Evolutionary conservation across 2,329 filamentous ascomycete species (phyloP).

Genomic region (Xylogone sp.): DNA sequence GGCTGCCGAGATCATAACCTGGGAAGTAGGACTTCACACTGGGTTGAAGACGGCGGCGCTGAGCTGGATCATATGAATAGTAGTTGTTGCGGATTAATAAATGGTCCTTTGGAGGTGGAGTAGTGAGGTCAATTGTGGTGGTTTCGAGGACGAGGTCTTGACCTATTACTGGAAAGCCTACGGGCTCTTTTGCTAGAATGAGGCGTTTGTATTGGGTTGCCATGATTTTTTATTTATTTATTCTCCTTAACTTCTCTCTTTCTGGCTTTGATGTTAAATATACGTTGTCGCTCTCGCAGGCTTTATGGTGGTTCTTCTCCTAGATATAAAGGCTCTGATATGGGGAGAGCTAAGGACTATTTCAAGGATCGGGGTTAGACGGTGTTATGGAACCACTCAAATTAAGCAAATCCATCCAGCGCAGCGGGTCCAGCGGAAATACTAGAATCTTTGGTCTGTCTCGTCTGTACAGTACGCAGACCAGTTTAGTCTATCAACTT

Average conservation of each 20-base stretch:
- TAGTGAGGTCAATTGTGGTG: slow-evolving; percentile 61
- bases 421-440: too few relatives aligned
- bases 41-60: slow-evolving; percentile 72
- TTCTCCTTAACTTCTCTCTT: neutral
- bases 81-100: slow-evolving; percentile 66
- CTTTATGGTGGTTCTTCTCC: too few relatives aligned
- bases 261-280: neutral
- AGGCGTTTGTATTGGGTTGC: slow-evolving; percentile 62
- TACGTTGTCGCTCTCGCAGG: neutral
- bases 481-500: too few relatives aligned
- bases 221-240: neutral
- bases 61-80: slow-evolving; percentile 78
- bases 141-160: slow-evolving; percentile 66
- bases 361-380: too few relatives aligned
- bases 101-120: slow-evolving; percentile 58
- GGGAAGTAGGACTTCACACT: slow-evolving; percentile 61
- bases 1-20: slow-evolving; percentile 53
- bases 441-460: too few relatives aligned
- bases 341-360: too few relatives aligned
- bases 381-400: too few relatives aligned
- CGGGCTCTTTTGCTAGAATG: slow-evolving; percentile 66
- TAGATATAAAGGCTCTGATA: too few relatives aligned
- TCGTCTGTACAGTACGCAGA: too few relatives aligned
- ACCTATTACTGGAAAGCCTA: slow-evolving; percentile 62
- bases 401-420: too few relatives aligned